Evolutionary conservation across 1,139 yeast species (phyloP).

Genomic region (Kluyveromyces marxianus): DNA sequence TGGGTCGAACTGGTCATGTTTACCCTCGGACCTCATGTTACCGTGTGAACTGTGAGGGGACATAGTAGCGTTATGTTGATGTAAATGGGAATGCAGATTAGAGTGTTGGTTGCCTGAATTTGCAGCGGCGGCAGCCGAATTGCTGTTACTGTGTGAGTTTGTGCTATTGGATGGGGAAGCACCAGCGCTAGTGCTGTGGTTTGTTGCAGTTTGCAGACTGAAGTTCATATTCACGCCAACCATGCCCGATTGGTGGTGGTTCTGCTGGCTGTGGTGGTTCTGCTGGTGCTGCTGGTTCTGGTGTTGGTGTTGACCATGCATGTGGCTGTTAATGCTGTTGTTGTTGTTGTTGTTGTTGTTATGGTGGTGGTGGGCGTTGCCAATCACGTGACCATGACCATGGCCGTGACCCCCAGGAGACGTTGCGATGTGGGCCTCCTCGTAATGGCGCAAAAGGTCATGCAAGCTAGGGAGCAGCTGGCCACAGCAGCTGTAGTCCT

Average conservation of each 20-base stretch:
- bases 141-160: not conserved
- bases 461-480: slow-evolving; percentile 85
- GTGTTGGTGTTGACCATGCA: too few relatives aligned
- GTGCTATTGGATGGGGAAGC: too few relatives aligned
- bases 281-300: not conserved
- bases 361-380: too few relatives aligned
- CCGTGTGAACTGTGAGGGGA: too few relatives aligned
- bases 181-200: too few relatives aligned
- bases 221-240: slow-evolving; percentile 3
- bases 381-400: not conserved
- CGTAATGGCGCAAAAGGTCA: slow-evolving; percentile 88
- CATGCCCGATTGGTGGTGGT: not conserved
- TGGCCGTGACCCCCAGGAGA: slow-evolving; percentile 41
- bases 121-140: not conserved
- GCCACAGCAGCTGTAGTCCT: slow-evolving; percentile 95
- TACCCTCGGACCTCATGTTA: too few relatives aligned
- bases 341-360: too few relatives aligned
- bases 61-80: not conserved
- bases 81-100: slow-evolving; percentile 1
- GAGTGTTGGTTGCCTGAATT: not conserved
- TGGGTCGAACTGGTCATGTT: not conserved
- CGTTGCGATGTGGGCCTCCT: slow-evolving; percentile 87
- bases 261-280: not conserved
- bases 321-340: too few relatives aligned
- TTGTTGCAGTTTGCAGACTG: not conserved